Base-by-base conservation (phyloP, 768 basidiomycete genomes). In the Xanthoconium purpureum region DNA sequence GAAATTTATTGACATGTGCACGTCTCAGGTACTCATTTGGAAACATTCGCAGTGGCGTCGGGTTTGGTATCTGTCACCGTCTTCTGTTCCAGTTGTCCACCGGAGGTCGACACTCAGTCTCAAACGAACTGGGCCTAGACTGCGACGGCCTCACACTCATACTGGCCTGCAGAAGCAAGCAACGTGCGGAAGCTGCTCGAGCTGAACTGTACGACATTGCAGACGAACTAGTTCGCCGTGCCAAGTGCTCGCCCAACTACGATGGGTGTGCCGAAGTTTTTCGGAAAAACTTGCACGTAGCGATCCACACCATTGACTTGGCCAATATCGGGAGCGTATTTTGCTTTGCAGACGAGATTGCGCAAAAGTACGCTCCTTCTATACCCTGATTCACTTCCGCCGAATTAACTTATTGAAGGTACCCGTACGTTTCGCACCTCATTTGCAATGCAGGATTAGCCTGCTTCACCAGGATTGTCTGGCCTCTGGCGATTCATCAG, bases 61-160 rank as follows among this genome's bases (percentile, higher is more conserved):
- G 92, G 15, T 89, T 87, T 67, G 90, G 89, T 13, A 87, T 89
- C 43, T 92, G 90, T 73, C 83, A 87, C 58, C 85, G 92, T 46
- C 78, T 94, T 8, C 77, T 94, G 44, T 71, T 77, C 61, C 86
- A 91, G 63, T 74, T 93, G 17, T 81, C 81, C n/a, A 74, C 76
- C 40, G 64, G 68, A 14, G 66, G 66, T 54, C 81, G 82, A 6
- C 71, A 78, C 13, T 18, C 47, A 14, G 47, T 48, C 35, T 56
- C 62, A 45, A 56, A 56, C 28, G 50, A 53, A 55, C 54, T 55
- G 58, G 67, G 57, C 39, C 52, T 63, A 13, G 69, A 71, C 9
- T 83, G 77, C 62, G 75, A 78, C 17, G 84, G 84, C 7, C 63
- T 91, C 46, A 91, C 87, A 0, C 74, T 94, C 28, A 82, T 94